Evolutionary conservation across 176 grass and related monocot species (phyloP).

Genomic region (Leersia perrieri): DNA sequence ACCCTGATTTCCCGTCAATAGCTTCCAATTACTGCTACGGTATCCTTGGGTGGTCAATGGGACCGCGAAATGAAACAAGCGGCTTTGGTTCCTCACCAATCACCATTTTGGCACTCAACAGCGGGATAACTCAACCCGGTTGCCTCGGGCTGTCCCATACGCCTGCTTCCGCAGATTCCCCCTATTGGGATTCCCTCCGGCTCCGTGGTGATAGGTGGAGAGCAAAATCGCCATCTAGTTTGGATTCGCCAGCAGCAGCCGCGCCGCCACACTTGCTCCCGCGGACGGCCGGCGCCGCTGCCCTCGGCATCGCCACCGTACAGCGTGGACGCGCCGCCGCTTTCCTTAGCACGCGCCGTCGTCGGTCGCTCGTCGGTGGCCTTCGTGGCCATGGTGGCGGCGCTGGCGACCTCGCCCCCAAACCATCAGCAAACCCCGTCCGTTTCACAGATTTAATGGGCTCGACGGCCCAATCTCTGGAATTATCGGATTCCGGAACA

Average conservation of each 20-base stretch:
- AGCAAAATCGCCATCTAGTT: background rate
- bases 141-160: background rate
- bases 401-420: background rate
- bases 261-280: background rate
- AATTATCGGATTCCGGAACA: background rate
- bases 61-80: background rate
- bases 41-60: background rate
- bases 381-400: background rate
- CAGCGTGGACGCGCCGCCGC: background rate
- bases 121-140: background rate
- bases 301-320: background rate
- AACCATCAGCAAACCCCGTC: background rate
- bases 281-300: background rate
- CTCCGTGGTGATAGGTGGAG: background rate
- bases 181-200: no score
- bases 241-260: background rate
- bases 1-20: background rate
- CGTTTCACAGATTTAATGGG: background rate
- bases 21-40: background rate
- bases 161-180: background rate
- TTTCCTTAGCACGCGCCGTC: background rate
- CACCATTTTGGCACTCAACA: background rate
- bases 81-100: background rate
- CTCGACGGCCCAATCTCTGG: background rate
- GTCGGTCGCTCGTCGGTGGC: background rate